A percentile compares a stretch with the other conserved stretches of the same genome.
These are phyloP conservation scores for Parasarocladium wereldwijsianum DNA, from an alignment of 2,329 filamentous ascomycete genomes.

Conservation along the genomic window DNA sequence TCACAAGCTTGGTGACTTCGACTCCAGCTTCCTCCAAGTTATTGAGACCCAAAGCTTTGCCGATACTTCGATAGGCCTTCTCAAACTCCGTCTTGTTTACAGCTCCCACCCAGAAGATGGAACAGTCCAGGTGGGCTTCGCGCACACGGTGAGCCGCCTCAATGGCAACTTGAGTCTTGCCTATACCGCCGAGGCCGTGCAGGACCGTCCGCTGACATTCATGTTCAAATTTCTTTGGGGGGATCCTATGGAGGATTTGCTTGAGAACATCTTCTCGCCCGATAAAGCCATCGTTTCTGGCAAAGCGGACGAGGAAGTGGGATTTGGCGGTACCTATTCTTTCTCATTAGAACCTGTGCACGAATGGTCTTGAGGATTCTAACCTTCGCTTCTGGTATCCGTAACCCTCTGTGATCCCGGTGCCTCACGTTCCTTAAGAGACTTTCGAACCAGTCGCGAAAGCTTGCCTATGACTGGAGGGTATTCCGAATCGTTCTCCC, in stretches of 20 bases:
- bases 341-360: too few relatives aligned
- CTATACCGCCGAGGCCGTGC: constrained; percentile 18
- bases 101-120: constrained; percentile 25
- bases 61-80: constrained; percentile 19
- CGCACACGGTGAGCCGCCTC: constrained; percentile 16
- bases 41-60: constrained; percentile 11
- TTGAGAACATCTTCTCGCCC: constrained; percentile 9
- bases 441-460: too few relatives aligned
- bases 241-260: constrained; percentile 7
- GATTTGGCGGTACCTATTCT: too few relatives aligned
- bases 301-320: constrained; percentile 10
- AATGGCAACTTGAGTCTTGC: constrained; percentile 24
- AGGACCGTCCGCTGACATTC: constrained; percentile 13
- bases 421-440: too few relatives aligned
- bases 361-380: too few relatives aligned
- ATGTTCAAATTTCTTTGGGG: constrained; percentile 4
- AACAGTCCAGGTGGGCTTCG: constrained; percentile 13
- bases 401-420: too few relatives aligned
- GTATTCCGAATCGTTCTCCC: too few relatives aligned
- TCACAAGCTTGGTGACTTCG: constrained; percentile 21
- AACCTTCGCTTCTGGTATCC: too few relatives aligned
- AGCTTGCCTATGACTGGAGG: too few relatives aligned
- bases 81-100: constrained; percentile 15
- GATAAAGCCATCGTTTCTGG: constrained; percentile 12
- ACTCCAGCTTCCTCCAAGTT: constrained; percentile 17